Conservation (phyloP, 1,284 basidiomycete species). For the Irpex sp. region DNA sequence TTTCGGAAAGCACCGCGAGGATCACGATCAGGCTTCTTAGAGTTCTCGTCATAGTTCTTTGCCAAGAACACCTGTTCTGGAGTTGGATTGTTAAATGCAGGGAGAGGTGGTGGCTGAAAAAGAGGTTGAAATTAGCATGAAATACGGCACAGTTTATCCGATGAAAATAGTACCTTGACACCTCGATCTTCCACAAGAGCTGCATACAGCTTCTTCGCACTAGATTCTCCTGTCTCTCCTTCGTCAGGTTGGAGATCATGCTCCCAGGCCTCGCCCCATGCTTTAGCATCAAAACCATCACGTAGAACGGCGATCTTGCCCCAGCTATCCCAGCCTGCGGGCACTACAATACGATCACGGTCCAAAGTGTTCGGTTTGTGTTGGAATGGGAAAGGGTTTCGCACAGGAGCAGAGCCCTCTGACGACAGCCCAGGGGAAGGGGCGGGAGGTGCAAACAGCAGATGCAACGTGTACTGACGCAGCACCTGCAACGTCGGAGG, state of each 20-base stretch:
- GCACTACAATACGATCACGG: constrained; percentile 88
- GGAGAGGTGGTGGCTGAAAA: constrained; percentile 57
- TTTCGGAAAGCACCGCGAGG: constrained; percentile 84
- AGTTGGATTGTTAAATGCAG: constrained; percentile 73
- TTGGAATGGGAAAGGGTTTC: constrained; percentile 82
- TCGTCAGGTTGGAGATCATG: constrained; percentile 48
- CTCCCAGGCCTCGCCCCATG: constrained; percentile 85
- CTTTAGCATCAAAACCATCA: constrained; percentile 86
- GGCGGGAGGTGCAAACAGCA: constrained; percentile 77
- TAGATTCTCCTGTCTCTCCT: constrained; percentile 36
- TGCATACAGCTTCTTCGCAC: constrained; percentile 57
- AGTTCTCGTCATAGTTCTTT: constrained; percentile 85
- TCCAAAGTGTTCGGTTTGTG: constrained; percentile 91
- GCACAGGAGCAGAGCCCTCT: constrained; percentile 53
- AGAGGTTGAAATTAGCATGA: background rate
- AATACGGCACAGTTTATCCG: background rate
- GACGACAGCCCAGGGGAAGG: constrained; percentile 48
- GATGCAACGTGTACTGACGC: constrained; percentile 85
- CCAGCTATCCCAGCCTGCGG: constrained; percentile 97
- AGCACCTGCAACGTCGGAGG: constrained; percentile 79
- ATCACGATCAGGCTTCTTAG: constrained; percentile 84
- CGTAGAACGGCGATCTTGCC: constrained; percentile 91
- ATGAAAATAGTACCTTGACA: constrained; percentile 44
- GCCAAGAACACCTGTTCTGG: constrained; percentile 86
- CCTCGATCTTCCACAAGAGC: constrained; percentile 71